Percentiles rank a stretch among this genome's conserved stretches.
phyloP scores from a whole-genome alignment of 257 asterid genomes.

The Primulina eburnea region DNA sequence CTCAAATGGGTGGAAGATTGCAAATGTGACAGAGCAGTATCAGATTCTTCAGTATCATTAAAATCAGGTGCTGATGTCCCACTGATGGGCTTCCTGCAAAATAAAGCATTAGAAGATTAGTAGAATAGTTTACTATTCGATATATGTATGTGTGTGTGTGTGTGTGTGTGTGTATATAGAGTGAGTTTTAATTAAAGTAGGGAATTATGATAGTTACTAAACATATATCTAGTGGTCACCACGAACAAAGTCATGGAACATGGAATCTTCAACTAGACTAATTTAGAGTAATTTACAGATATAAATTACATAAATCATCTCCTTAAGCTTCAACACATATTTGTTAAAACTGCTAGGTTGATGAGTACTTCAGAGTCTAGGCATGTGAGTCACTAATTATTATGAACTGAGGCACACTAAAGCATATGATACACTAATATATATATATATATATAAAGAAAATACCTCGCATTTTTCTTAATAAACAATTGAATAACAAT shows the following conservation, averaged over 20 bases:
- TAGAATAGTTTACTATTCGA: not conserved
- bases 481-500: too few species aligned
- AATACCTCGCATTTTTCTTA: not conserved
- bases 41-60: conserved; percentile 50
- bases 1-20: conserved; percentile 38
- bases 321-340: not conserved
- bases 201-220: too few species aligned
- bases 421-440: not conserved
- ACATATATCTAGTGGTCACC: too few species aligned
- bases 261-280: not conserved
- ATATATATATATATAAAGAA: too few species aligned
- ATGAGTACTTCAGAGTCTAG: not conserved
- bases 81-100: conserved; percentile 41
- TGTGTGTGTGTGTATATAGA: too few species aligned
- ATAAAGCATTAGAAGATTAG: not conserved
- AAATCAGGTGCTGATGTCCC: conserved; percentile 34
- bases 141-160: too few species aligned
- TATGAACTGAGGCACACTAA: not conserved
- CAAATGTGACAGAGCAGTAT: conserved; percentile 52
- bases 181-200: too few species aligned
- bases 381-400: not conserved
- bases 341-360: not conserved
- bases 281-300: too few species aligned
- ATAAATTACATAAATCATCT: not conserved
- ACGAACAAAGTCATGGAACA: too few species aligned